phyloP scores from a whole-genome alignment of 73 alveolate species.

The Paramecium caudatum region DNA sequence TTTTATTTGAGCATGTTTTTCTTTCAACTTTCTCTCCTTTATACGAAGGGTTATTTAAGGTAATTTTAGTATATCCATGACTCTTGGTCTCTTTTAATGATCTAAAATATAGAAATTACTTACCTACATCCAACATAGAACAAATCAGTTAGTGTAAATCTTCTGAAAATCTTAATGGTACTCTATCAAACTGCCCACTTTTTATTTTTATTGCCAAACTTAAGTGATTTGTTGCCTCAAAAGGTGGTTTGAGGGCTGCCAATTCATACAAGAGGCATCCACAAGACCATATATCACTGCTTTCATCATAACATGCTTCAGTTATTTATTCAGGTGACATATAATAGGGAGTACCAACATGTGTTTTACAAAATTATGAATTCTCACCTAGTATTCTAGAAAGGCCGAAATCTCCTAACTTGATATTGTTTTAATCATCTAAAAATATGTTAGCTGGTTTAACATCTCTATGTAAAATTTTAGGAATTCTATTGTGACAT shows the following conservation, averaged over 20 bases:
- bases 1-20: conserved; percentile 84
- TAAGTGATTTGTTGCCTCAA: conserved; percentile 93
- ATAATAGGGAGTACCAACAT: conserved; percentile 98
- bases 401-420: conserved; percentile 97
- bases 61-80: conserved; percentile 84
- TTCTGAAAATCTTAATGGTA: conserved; percentile 86
- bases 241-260: conserved; percentile 93
- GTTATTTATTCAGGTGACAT: conserved; percentile 96
- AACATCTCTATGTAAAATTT: conserved; percentile 95
- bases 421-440: conserved; percentile 91
- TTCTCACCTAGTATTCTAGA: conserved; percentile 88
- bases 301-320: conserved; percentile 93
- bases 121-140: conserved; percentile 85
- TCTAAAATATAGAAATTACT: conserved; percentile 38
- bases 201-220: conserved; percentile 93
- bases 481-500: conserved; percentile 92
- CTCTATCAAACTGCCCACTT: conserved; percentile 91
- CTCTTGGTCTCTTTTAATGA: conserved; percentile 84
- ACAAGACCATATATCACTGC: conserved; percentile 94
- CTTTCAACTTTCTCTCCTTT: conserved; percentile 88
- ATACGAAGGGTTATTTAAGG: conserved; percentile 90
- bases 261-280: conserved; percentile 97
- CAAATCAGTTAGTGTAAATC: conserved; percentile 84
- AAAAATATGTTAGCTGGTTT: conserved; percentile 96
- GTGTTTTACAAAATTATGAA: conserved; percentile 93